Evolutionary conservation across 257 asterid genomes (phyloP), one percentile per base, ranked within the genome.

Genomic region (Henckelia pumila): DNA sequence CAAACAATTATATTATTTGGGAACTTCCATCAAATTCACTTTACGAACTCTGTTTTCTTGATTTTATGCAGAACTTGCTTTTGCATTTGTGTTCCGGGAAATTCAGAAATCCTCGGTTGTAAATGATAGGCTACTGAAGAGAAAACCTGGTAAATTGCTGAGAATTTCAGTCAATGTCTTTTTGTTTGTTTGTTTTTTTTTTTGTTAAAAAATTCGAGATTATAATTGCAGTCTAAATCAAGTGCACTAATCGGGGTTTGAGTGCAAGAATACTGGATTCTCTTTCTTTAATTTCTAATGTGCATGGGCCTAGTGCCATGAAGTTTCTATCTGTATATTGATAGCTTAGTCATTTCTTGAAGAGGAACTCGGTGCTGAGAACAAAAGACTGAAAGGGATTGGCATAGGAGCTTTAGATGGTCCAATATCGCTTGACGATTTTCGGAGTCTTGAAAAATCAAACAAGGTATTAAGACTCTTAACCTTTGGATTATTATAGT

Each of bases 61-160:
- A 66, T 61, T 71, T 58, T 56, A 67, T 76, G 63, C 88, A 94
- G 99, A 84, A 59, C 81, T 56, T 73, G 95, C 97, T 32, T 84
- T 69, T 84, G 97, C 97, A 65, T 94, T 87, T 85, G 99, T 94
- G 63, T 94, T 77, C 75, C 95, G 97, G 62, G 99, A 94, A 81
- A 89, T 83, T 71, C 76, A 72, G 66, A 77, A 68, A 61, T 69
- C 80, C 40, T 33, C 82, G 64, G 53, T 68, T 69, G 55, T 66
- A 33, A 64, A 74, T 64, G 96, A 83, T 71, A 76, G 82, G 30
- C 60, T 69, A 65, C 74, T 88, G 65, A 91, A 94, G 91, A 87
- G 97, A 83, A 94, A 94, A 82, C 76, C 95, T 75, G 99, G 99
- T 91, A 84, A 23, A 61, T 59, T 69, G 23, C 70, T 52, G 59